Base-by-base conservation (phyloP, 768 basidiomycete species). In the Agrocybe chaxingu region DNA sequence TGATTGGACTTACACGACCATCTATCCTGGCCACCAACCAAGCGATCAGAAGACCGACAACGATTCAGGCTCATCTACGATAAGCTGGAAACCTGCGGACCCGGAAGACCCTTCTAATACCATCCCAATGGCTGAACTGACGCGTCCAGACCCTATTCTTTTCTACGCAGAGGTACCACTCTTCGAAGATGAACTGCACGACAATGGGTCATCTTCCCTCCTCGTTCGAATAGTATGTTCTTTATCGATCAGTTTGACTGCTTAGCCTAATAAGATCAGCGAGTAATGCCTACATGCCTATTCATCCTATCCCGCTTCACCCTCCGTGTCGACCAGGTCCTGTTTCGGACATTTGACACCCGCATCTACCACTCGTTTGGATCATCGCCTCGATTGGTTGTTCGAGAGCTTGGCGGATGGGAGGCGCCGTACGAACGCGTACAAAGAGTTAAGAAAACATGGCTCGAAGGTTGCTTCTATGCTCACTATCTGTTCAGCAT, bases 1-100 rank as follows among this genome's bases (percentile, higher is more conserved):
- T 66, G 97, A 99, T 63, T 98, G 97, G 97, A 99, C 97, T 8
- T 98, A 97, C 66, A 97, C 95, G 2, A 91, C 93, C 1, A 83
- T 78, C 3, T 94, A 98, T 57, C 60, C 83, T 0, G 97, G 96
- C 0, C 83, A 87, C 57, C 57, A 63, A 34, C 36, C 24, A 24
- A 50, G 46, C 24, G 42, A 53, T 7, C 62, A 64, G 18, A 47
- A 58, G 11, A 37, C 50, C 29, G 48, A 51, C 13, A 24, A 29
- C 29, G 49, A 57, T 8, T 7, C 51, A 13, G 53, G 66, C 0
- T 57, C 61, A 12, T 57, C 48, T 33, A 52, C 57, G 2, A 56
- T 62, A 32, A 50, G 56, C 1, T 89, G 87, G 85, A 62, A 52
- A 13, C 65, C 77, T 24, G 81, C 82, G 3, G 80, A 89, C 56